Conservation (phyloP, 169 alveolate species). For the Cyclospora cayetanensis region DNA sequence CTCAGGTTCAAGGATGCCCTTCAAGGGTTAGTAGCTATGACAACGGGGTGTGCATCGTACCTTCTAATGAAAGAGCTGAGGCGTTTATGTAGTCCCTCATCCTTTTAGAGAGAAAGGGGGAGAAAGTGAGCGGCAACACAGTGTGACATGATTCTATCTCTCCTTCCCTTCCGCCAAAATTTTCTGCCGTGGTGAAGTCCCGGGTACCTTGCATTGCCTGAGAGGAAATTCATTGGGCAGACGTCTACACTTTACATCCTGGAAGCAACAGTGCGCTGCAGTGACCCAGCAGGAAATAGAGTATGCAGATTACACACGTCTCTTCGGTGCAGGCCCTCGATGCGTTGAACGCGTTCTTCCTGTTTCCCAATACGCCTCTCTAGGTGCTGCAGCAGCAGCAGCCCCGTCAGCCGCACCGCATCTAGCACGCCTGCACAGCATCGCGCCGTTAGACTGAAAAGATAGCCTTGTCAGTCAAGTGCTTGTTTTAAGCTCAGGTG, state of each 20-base stretch:
- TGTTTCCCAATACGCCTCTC: slow-evolving; percentile 48
- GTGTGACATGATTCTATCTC: not conserved
- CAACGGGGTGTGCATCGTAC: too few relatives aligned
- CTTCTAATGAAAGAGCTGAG: not conserved
- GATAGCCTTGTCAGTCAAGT: too few relatives aligned
- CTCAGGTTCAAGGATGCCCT: too few relatives aligned
- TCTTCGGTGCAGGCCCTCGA: slow-evolving; percentile 30
- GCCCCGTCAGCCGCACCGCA: slow-evolving; percentile 52
- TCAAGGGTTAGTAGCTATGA: too few relatives aligned
- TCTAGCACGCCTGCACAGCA: slow-evolving; percentile 44
- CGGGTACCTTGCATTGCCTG: slow-evolving; percentile 62
- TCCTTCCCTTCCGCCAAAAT: not conserved
- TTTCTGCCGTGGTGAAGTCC: slow-evolving; percentile 23
- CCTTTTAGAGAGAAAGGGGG: slow-evolving; percentile 34
- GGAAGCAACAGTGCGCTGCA: not conserved
- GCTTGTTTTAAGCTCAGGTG: too few relatives aligned
- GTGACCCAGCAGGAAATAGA: not conserved
- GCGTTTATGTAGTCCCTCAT: slow-evolving; percentile 40
- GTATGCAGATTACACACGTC: not conserved
- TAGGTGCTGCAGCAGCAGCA: slow-evolving; percentile 36
- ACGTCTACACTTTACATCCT: not conserved
- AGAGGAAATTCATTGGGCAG: not conserved
- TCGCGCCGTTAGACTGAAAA: too few relatives aligned
- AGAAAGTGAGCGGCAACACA: slow-evolving; percentile 21
- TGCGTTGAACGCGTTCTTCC: slow-evolving; percentile 51